Evolutionary conservation across 2,329 filamentous ascomycete species (phyloP).

Genomic region (Fusarium sp.): DNA sequence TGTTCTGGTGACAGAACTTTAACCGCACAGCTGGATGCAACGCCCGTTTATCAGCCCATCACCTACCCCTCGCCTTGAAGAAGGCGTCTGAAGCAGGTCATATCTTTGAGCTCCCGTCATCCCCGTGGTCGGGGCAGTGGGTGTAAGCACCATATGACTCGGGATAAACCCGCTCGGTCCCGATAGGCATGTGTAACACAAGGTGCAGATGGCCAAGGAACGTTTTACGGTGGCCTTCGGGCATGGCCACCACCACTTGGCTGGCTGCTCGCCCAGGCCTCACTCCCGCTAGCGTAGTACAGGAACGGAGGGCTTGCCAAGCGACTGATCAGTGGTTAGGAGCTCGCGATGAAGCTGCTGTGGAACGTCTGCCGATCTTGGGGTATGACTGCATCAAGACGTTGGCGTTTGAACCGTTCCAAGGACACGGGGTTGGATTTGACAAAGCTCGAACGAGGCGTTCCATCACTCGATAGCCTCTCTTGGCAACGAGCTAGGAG

Average conservation of each 20-base stretch:
- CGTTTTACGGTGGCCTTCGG: background rate
- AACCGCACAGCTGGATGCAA: background rate
- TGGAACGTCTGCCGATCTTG: slow-evolving; percentile 26
- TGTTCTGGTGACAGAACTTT: background rate
- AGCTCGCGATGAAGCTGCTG: slow-evolving; percentile 10
- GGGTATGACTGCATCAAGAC: slow-evolving; percentile 6
- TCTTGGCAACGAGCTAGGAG: background rate
- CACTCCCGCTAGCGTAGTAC: background rate
- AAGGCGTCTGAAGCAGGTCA: background rate
- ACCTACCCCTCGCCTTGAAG: background rate
- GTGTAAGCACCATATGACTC: background rate
- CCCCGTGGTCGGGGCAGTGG: background rate
- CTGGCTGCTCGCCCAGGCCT: background rate
- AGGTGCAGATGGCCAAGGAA: background rate
- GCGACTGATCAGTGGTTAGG: background rate
- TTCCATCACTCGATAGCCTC: background rate
- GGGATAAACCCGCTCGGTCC: background rate
- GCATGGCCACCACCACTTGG: background rate
- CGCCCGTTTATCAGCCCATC: background rate
- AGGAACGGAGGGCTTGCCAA: background rate
- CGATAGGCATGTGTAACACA: background rate
- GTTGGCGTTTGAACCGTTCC: slow-evolving; percentile 16
- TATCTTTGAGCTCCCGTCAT: background rate
- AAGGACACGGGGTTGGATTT: slow-evolving; percentile 15
- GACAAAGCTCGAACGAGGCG: background rate